A percentile compares a stretch with the other conserved stretches of the same genome.
These are phyloP conservation scores for Danielozyma ontarioensis DNA, from an alignment of 805 yeast genomes.

Conservation along the genomic window DNA sequence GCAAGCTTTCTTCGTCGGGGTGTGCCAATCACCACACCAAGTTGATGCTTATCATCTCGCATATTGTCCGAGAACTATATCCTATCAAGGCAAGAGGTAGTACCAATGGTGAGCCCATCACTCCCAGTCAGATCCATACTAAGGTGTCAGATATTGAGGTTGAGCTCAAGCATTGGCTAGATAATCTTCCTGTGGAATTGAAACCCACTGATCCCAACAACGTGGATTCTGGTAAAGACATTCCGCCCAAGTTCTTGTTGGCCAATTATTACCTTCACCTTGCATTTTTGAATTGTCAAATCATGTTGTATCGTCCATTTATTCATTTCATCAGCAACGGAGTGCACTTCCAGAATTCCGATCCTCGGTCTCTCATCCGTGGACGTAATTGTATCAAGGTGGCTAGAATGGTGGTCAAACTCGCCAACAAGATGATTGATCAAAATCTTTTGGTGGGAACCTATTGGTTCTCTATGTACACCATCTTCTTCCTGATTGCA, in stretches of 20 bases:
- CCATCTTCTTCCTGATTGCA: slow-evolving; percentile 84
- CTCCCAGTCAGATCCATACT: slow-evolving; percentile 34
- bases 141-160: slow-evolving; percentile 60
- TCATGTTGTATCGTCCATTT: slow-evolving; percentile 81
- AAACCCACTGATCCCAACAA: slow-evolving; percentile 63
- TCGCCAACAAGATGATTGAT: slow-evolving; percentile 76
- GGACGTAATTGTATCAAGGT: slow-evolving; percentile 82
- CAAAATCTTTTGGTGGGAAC: slow-evolving; percentile 72
- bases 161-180: slow-evolving; percentile 68
- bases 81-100: slow-evolving; percentile 52
- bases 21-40: slow-evolving; percentile 84
- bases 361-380: slow-evolving; percentile 60
- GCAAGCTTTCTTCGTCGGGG: slow-evolving; percentile 61
- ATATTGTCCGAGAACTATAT: slow-evolving; percentile 67
- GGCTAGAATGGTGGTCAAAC: slow-evolving; percentile 73
- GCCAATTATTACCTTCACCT: slow-evolving; percentile 73
- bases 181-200: slow-evolving; percentile 62
- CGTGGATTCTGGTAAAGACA: slow-evolving; percentile 8
- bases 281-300: slow-evolving; percentile 70
- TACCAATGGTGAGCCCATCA: slow-evolving; percentile 7
- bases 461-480: slow-evolving; percentile 88
- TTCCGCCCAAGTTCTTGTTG: slow-evolving; percentile 55
- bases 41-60: slow-evolving; percentile 63
- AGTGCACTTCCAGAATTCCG: slow-evolving; percentile 25
- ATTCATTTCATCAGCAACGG: slow-evolving; percentile 75